Conservation (phyloP, 306 rosid species). For the Fagus sylvatica region DNA sequence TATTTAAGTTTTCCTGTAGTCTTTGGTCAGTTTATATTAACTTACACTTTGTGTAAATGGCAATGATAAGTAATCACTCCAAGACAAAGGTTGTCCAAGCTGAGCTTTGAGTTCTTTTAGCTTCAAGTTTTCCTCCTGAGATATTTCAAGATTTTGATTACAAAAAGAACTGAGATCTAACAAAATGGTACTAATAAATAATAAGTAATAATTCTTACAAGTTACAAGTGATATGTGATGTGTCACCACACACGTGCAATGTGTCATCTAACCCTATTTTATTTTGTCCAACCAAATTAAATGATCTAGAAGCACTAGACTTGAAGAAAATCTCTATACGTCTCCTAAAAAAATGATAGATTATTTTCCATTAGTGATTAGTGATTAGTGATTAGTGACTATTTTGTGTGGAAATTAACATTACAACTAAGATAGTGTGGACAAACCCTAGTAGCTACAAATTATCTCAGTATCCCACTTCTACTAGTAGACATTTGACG, state of each 20-base stretch:
- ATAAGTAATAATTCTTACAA: not conserved
- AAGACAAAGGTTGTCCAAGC: conserved; percentile 63
- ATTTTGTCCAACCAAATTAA: not conserved
- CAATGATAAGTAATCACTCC: conserved; percentile 84
- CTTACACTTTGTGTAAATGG: conserved; percentile 89
- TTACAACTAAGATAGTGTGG: conserved; percentile 1
- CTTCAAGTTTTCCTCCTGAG: conserved; percentile 84
- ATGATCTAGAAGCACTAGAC: not conserved
- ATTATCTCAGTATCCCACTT: conserved; percentile 14
- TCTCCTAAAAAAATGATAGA: not conserved
- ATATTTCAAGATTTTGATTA: conserved; percentile 10
- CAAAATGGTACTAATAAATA: not conserved
- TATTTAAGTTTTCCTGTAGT: not conserved
- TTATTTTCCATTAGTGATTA: not conserved
- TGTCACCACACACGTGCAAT: conserved; percentile 7
- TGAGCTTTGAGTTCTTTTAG: conserved; percentile 63
- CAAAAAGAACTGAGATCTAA: not conserved
- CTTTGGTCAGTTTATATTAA: not conserved
- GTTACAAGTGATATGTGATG: not conserved
- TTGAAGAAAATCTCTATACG: not conserved
- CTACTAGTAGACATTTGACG: conserved; percentile 1
- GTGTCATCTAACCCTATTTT: not conserved
- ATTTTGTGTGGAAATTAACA: not conserved
- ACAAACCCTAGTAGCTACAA: conserved; percentile 11
- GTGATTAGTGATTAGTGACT: not conserved